A percentile compares a stretch with the other conserved stretches of the same genome.
Evolutionary conservation across 108 stramenopile genomes (phyloP).

Genomic region (Pelagomonas calceolata): DNA sequence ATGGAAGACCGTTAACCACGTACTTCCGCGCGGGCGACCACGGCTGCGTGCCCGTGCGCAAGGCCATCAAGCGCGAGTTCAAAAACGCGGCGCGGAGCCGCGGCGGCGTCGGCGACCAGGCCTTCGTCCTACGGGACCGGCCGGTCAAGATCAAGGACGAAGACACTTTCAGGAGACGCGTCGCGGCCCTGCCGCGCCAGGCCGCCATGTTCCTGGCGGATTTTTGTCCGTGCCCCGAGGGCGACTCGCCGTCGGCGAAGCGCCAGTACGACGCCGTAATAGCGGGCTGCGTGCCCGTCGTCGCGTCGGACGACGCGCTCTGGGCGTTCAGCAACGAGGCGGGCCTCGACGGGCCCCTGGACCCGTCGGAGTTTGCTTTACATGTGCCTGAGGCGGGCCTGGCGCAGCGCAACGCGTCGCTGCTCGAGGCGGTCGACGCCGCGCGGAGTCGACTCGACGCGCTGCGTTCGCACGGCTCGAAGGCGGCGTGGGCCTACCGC

Average conservation of each 20-base stretch:
- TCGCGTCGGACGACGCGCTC: constrained; percentile 27
- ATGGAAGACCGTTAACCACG: neutral
- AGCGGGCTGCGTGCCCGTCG: constrained; percentile 45
- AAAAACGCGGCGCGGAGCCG: neutral
- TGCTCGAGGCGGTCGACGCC: neutral
- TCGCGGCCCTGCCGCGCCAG: neutral
- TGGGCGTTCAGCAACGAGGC: neutral
- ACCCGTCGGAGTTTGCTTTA: neutral
- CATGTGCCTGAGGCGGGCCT: neutral
- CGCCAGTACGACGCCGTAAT: constrained; percentile 44
- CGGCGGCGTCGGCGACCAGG: neutral
- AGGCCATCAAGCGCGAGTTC: neutral
- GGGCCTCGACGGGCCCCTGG: no score
- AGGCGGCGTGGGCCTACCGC: neutral
- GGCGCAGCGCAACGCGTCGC: neutral
- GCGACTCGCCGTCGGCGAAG: constrained; percentile 51
- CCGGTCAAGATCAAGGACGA: neutral
- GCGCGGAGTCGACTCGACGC: neutral
- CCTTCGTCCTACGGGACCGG: neutral
- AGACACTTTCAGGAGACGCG: no score
- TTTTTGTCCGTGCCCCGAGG: constrained; percentile 22
- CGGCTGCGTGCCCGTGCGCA: neutral
- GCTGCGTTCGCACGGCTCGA: neutral
- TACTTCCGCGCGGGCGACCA: neutral
- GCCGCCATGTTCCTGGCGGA: neutral